Percentiles rank a stretch among this genome's conserved stretches.
Evolutionary conservation across 768 basidiomycete species (phyloP).

Genomic region (Sarcodon aspratus): DNA sequence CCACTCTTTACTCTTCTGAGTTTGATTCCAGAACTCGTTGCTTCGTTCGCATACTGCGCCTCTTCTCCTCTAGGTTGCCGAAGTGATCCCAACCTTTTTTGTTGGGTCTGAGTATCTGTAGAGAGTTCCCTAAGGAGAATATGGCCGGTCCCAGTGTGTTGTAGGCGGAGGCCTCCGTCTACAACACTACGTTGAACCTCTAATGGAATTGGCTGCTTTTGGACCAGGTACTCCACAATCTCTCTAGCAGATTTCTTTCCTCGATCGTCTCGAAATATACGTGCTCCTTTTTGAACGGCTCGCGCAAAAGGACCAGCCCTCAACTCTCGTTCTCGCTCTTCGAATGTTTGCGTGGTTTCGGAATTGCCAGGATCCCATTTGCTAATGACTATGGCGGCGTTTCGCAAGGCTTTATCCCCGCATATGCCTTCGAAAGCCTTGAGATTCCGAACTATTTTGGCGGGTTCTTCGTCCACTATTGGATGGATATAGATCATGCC

Average conservation of each 20-base stretch:
- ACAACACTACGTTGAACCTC: neutral
- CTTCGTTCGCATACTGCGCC: neutral
- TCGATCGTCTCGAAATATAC: neutral
- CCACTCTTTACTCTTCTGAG: no score
- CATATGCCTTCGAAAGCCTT: neutral
- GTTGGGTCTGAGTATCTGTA: neutral
- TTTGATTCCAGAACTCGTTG: no score
- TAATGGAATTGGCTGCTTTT: neutral
- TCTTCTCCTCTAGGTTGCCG: neutral
- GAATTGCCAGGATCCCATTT: neutral
- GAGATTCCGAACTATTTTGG: neutral
- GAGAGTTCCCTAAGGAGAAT: neutral
- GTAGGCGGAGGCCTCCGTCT: neutral
- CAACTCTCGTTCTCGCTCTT: neutral
- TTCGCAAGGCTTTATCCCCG: neutral
- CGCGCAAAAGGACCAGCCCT: neutral
- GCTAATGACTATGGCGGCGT: neutral
- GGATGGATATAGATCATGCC: neutral
- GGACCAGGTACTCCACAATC: neutral
- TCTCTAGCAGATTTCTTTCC: neutral
- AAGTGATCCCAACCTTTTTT: neutral
- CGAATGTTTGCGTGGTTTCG: neutral
- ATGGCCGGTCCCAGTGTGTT: neutral
- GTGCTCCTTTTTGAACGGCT: neutral
- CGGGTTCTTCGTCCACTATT: neutral